Conservation (phyloP, 1,284 basidiomycete genomes). For the Tilletia horrida region DNA sequence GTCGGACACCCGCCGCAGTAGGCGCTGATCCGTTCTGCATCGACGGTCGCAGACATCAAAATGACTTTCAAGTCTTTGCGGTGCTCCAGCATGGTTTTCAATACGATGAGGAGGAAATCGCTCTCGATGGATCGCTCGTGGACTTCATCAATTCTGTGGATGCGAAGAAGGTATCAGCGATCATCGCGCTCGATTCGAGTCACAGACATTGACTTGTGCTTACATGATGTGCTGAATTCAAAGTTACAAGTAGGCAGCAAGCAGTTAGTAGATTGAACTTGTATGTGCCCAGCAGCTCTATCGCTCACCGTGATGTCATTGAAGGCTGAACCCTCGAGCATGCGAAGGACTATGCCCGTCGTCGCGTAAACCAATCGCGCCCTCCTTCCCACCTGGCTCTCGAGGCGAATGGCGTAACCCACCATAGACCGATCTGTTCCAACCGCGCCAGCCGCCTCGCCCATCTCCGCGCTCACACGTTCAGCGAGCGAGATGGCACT, state of each 20-base stretch:
- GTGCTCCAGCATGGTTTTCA: slow-evolving; percentile 79
- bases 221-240: slow-evolving; percentile 8
- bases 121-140: slow-evolving; percentile 95
- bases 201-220: background rate
- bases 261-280: slow-evolving; percentile 54
- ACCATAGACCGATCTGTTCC: slow-evolving; percentile 78
- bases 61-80: slow-evolving; percentile 84
- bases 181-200: no score
- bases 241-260: slow-evolving; percentile 42
- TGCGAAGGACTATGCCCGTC: slow-evolving; percentile 91
- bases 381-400: slow-evolving; percentile 65
- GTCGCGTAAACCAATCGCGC: slow-evolving; percentile 63
- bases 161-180: slow-evolving; percentile 59
- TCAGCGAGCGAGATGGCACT: slow-evolving; percentile 96
- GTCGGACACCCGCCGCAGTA: slow-evolving; percentile 90
- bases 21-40: slow-evolving; percentile 83
- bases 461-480: slow-evolving; percentile 88
- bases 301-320: slow-evolving; percentile 75
- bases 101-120: slow-evolving; percentile 91
- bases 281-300: slow-evolving; percentile 3
- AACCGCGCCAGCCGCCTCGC: slow-evolving; percentile 76
- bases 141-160: slow-evolving; percentile 78
- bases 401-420: slow-evolving; percentile 91
- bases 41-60: slow-evolving; percentile 95
- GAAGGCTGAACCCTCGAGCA: slow-evolving; percentile 87